Conservation (phyloP, 202 grass and related monocot genomes). For the Miscanthus sacchariflorus region DNA sequence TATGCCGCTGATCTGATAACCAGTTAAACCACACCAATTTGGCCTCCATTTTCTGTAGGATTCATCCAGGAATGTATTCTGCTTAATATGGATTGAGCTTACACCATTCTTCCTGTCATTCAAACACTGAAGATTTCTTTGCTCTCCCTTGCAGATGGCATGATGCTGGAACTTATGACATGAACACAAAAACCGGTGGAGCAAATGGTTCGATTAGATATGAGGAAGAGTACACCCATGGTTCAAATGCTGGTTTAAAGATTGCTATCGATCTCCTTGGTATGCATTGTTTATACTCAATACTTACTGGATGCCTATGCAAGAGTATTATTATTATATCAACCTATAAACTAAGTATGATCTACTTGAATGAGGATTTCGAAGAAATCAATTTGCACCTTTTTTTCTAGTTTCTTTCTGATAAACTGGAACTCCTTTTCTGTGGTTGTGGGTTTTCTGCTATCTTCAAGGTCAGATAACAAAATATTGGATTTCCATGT, state of each 20-base stretch:
- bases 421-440: background rate
- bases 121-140: background rate
- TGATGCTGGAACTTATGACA: slow-evolving; percentile 96
- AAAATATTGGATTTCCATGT: slow-evolving; percentile 2
- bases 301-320: background rate
- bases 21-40: background rate
- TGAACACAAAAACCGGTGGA: slow-evolving; percentile 80
- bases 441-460: background rate
- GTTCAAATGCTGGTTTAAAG: slow-evolving; percentile 95
- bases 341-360: background rate
- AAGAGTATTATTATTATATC: background rate
- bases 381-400: background rate
- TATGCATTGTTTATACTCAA: slow-evolving; percentile 49
- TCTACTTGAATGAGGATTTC: background rate
- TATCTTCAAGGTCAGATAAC: background rate
- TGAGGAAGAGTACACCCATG: slow-evolving; percentile 85
- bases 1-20: background rate
- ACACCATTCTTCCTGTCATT: background rate
- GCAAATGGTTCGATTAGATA: slow-evolving; percentile 94
- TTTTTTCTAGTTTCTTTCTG: slow-evolving; percentile 33
- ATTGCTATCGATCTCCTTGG: slow-evolving; percentile 95
- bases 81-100: background rate
- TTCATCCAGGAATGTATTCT: background rate
- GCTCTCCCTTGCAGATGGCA: slow-evolving; percentile 78
- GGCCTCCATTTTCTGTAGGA: background rate